A percentile compares a stretch with the other conserved stretches of the same genome.
phyloP scores from a whole-genome alignment of 257 asterid species.

The Lycium barbarum region DNA sequence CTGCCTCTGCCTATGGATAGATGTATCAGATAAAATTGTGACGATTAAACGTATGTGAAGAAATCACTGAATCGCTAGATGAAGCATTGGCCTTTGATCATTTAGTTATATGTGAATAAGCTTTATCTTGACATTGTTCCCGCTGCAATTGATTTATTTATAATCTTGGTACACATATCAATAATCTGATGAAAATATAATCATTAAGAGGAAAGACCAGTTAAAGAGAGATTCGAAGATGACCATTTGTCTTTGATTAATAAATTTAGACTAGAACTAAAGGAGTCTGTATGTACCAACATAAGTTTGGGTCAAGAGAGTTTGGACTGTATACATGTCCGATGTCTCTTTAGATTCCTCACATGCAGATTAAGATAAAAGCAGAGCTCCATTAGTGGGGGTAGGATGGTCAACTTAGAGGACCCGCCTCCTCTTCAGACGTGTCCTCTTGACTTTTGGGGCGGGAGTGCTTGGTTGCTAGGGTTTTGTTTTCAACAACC shows the following conservation, averaged over 20 bases:
- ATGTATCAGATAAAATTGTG: no score
- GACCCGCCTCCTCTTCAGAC: neutral
- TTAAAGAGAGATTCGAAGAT: no score
- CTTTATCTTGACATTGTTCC: neutral
- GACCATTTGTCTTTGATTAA: neutral
- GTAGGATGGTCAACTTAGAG: neutral
- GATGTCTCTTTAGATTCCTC: neutral
- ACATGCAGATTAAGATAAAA: neutral
- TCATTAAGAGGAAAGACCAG: neutral
- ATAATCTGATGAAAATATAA: neutral
- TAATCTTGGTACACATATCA: neutral
- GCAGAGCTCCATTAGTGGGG: neutral
- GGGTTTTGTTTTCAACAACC: neutral
- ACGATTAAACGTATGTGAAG: no score
- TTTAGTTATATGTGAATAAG: no score
- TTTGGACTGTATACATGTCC: neutral
- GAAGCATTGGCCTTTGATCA: no score
- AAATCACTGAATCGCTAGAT: no score
- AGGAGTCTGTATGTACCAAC: neutral
- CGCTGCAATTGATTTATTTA: no score
- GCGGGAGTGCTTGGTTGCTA: neutral
- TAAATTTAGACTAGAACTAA: neutral
- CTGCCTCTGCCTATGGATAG: no score
- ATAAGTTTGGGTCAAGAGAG: neutral
- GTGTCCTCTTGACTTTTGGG: neutral